phyloP scores from a whole-genome alignment of 352 stramenopile species.

The Labyrinthula sp. region DNA sequence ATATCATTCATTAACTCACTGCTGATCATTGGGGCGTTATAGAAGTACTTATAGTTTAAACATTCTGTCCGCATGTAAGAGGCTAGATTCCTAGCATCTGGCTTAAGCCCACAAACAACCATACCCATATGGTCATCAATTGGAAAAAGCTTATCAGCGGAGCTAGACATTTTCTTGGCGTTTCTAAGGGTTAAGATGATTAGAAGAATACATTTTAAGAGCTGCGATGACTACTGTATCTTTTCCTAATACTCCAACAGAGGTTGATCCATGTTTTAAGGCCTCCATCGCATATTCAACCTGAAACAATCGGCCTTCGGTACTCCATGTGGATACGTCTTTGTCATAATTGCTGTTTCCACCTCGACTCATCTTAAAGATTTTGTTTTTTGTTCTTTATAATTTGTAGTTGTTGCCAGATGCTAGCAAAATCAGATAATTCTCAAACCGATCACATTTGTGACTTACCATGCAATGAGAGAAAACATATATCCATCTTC shows the following conservation, averaged over 20 bases:
- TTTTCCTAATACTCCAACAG: constrained; percentile 73
- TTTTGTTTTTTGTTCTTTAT: too few species aligned
- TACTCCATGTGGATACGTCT: constrained; percentile 96
- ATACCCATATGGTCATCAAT: constrained; percentile 96
- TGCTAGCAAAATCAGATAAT: too few species aligned
- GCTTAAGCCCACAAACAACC: constrained; percentile 84
- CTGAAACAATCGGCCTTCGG: constrained; percentile 92
- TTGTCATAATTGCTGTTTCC: constrained; percentile 99
- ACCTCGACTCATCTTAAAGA: too few species aligned
- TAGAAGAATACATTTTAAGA: constrained; percentile 31
- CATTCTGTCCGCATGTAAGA: constrained; percentile 90
- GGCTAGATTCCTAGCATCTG: constrained; percentile 79
- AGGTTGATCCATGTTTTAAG: constrained; percentile 81
- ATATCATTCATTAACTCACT: constrained; percentile 80
- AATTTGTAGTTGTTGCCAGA: too few species aligned
- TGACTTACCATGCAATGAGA: too few species aligned
- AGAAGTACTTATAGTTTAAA: constrained; percentile 98
- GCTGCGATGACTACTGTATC: constrained; percentile 72
- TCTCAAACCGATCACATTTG: too few species aligned
- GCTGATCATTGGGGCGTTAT: constrained; percentile 74
- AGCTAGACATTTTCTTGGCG: constrained; percentile 67
- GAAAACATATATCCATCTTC: too few species aligned
- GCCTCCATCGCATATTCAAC: constrained; percentile 86
- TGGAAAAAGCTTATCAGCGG: constrained; percentile 95
- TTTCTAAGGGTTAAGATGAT: constrained; percentile 11